Evolutionary conservation across 768 basidiomycete genomes (phyloP).

Genomic region (Peribolospora baueri): DNA sequence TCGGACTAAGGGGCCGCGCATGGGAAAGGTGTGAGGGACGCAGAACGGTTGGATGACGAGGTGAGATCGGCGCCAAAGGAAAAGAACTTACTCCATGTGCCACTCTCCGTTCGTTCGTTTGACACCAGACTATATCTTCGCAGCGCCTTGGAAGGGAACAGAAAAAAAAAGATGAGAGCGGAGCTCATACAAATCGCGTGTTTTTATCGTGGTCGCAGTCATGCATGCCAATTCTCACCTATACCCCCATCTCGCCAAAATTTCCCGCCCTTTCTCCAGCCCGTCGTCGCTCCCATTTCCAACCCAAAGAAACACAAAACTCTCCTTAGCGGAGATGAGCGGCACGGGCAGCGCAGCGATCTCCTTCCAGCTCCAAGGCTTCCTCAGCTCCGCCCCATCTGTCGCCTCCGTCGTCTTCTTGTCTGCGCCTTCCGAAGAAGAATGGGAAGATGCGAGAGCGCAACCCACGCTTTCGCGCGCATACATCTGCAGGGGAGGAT

Average conservation of each 20-base stretch:
- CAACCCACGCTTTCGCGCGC: not conserved
- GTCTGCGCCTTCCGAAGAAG: constrained; percentile 13
- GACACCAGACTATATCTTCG: constrained; percentile 97
- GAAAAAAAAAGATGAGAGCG: no score
- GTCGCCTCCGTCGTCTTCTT: no score
- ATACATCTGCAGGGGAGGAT: constrained; percentile 32
- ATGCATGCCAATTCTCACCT: constrained; percentile 6
- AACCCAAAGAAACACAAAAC: constrained; percentile 89
- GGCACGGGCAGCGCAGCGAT: constrained; percentile 62
- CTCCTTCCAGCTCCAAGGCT: constrained; percentile 39
- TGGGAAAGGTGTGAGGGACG: not conserved
- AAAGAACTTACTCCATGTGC: constrained; percentile 39
- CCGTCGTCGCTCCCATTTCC: constrained; percentile 75
- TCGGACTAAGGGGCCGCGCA: constrained; percentile 33
- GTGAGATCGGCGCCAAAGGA: not conserved
- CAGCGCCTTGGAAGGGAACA: constrained; percentile 32
- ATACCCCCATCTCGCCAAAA: constrained; percentile 84
- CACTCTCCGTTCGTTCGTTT: constrained; percentile 58
- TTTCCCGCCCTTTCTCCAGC: constrained; percentile 69
- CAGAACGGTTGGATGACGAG: not conserved
- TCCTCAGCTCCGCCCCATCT: not conserved
- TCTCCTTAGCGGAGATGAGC: constrained; percentile 62
- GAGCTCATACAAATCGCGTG: no score
- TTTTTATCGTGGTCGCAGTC: not conserved
- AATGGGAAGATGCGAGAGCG: constrained; percentile 36